phyloP scores from a whole-genome alignment of 1,284 basidiomycete genomes.

The Ustilago sp. region DNA sequence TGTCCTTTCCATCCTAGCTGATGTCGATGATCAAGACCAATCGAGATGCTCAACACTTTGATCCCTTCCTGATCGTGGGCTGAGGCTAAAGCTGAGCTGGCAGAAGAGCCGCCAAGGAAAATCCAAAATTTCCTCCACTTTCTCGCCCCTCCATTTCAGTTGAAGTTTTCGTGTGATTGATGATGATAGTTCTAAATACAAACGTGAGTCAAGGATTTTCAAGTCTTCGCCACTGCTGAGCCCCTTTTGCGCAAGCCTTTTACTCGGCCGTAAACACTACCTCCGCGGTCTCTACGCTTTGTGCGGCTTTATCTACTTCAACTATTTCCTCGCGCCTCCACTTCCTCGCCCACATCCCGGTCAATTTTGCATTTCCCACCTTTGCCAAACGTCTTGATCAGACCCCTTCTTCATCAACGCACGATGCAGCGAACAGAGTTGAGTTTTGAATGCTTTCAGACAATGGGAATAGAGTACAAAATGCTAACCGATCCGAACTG shows the following conservation, averaged over 20 bases:
- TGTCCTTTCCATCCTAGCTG: background rate
- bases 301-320: too few relatives aligned
- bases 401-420: background rate
- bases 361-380: background rate
- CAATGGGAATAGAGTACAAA: conserved; percentile 1
- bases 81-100: too few relatives aligned
- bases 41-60: too few relatives aligned
- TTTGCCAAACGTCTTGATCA: background rate
- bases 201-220: too few relatives aligned
- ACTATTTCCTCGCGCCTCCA: background rate
- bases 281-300: too few relatives aligned
- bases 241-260: too few relatives aligned
- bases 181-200: too few relatives aligned
- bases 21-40: background rate
- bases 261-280: too few relatives aligned
- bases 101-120: background rate
- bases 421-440: background rate
- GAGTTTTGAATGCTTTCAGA: background rate
- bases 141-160: background rate
- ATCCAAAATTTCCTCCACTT: conserved; percentile 7
- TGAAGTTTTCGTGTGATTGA: too few relatives aligned
- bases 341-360: background rate
- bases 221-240: too few relatives aligned
- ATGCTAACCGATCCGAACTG: background rate
- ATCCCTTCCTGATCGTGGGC: too few relatives aligned